phyloP scores from a whole-genome alignment of 179 eudicot genomes.

The Dionaea muscipula region DNA sequence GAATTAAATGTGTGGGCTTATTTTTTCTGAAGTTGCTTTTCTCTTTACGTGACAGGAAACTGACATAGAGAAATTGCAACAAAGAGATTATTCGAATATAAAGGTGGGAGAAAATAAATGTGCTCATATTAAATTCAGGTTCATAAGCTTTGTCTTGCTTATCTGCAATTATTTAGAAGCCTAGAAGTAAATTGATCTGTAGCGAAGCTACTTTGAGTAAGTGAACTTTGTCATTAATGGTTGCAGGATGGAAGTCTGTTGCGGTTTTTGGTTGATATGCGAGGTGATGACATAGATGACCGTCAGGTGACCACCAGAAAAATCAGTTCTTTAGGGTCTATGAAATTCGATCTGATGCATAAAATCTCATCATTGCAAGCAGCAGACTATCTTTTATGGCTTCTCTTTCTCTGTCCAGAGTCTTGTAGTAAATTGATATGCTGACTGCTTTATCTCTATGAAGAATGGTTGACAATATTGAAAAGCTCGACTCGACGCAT shows the following conservation, averaged over 20 bases:
- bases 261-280: constrained; percentile 95
- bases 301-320: constrained; percentile 57
- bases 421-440: no score
- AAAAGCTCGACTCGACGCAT: no score
- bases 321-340: not conserved
- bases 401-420: no score
- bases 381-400: no score
- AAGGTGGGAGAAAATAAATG: constrained; percentile 40
- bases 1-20: no score
- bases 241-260: constrained; percentile 95
- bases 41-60: constrained; percentile 56
- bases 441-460: no score
- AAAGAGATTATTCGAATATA: constrained; percentile 80
- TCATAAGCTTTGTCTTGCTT: no score
- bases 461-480: no score
- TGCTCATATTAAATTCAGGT: not conserved
- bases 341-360: not conserved
- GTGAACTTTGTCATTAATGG: constrained; percentile 13
- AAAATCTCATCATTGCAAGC: not conserved
- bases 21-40: constrained; percentile 6
- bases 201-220: not conserved
- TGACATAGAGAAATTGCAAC: constrained; percentile 89
- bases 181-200: no score
- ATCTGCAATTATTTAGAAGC: no score
- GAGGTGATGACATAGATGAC: constrained; percentile 92